A percentile compares a stretch with the other conserved stretches of the same genome.
Evolutionary conservation across 2,329 filamentous ascomycete genomes (phyloP).

Genomic region (Celoporthe dispersa): DNA sequence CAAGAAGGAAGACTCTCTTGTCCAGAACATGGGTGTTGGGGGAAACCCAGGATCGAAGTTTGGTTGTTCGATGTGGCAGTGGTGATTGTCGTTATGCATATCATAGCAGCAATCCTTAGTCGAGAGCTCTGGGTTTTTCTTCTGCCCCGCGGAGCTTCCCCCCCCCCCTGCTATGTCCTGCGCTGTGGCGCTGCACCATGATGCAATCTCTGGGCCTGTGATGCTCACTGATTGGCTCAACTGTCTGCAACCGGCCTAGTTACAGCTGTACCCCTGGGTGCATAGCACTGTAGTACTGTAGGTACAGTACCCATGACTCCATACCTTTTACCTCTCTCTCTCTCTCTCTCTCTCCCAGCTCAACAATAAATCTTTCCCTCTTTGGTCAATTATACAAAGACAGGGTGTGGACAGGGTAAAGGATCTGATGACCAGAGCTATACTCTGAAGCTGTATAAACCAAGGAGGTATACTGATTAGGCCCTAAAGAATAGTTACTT

Average conservation of each 20-base stretch:
- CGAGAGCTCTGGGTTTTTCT: not conserved
- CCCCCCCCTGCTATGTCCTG: not conserved
- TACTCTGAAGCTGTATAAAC: not conserved
- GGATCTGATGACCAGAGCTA: too few species aligned
- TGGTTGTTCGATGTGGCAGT: too few species aligned
- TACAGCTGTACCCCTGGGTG: not conserved
- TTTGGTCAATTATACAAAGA: too few species aligned
- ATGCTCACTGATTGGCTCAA: not conserved
- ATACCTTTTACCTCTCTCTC: too few species aligned
- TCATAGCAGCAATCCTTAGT: not conserved
- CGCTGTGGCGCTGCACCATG: constrained; percentile 2
- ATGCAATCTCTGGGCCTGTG: not conserved
- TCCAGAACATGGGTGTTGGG: not conserved
- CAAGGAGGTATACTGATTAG: not conserved
- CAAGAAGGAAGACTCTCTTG: not conserved
- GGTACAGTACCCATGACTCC: not conserved
- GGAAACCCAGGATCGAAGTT: too few species aligned
- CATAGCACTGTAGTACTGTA: not conserved
- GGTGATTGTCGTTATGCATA: not conserved
- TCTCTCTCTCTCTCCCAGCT: too few species aligned
- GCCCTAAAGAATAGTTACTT: not conserved
- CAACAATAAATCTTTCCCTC: too few species aligned
- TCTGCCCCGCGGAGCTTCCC: not conserved
- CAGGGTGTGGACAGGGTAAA: too few species aligned
- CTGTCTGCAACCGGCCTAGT: not conserved